Base-by-base conservation (phyloP, 2,329 filamentous ascomycete species). In the Ophiosphaerella korrae region DNA sequence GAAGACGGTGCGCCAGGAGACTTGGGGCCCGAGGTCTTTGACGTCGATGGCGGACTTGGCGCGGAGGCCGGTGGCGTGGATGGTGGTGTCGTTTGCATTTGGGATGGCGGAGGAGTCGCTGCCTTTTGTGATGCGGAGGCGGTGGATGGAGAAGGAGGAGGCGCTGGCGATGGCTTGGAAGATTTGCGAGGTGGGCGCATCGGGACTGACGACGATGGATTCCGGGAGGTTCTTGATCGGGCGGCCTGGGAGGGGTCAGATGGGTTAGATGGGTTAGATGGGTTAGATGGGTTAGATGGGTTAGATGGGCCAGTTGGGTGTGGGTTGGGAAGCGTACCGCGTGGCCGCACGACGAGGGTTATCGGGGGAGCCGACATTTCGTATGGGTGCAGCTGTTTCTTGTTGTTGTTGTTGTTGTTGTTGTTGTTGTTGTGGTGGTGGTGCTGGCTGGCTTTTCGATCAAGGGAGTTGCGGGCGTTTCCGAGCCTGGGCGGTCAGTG, bases 1-100 rank as follows among this genome's bases (percentile, higher is more conserved):
- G 80, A 93, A 99, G 74, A 97, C 93, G 53, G 90, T 94, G 58
- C 86, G 87, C 94, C 94, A 99, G 56, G 85, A 86, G 48, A 97
- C 88, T 75, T 99, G 94, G 42, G 87, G 84, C 13, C 94, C 94
- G 26, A 99, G 82, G 72, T 99, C 93, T 79, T 99, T 97, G 58
- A 97, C 89, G 62, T 94, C 85, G 42, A 99, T 75, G 16, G 80
- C 78, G 57, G 82, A 84, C 62, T 82, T 80, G 59, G 86, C 80
- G 47, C 78, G 76, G 39, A 88, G 72, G 12, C 84, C 84, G 3
- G 80, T 82, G 38, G 78, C 77, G 54, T 81, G 74, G 33, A 88
- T 72, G 2, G 78, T 82, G 12, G 77, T 74, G 45, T 79, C 77
- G 48, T 77, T 75, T 46, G 74, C 76, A 62, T 86, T 87, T 45